These are phyloP conservation scores for Aspergillus bridgeri DNA, from an alignment of 495 filamentous ascomycete genomes.

Conservation along the genomic window DNA sequence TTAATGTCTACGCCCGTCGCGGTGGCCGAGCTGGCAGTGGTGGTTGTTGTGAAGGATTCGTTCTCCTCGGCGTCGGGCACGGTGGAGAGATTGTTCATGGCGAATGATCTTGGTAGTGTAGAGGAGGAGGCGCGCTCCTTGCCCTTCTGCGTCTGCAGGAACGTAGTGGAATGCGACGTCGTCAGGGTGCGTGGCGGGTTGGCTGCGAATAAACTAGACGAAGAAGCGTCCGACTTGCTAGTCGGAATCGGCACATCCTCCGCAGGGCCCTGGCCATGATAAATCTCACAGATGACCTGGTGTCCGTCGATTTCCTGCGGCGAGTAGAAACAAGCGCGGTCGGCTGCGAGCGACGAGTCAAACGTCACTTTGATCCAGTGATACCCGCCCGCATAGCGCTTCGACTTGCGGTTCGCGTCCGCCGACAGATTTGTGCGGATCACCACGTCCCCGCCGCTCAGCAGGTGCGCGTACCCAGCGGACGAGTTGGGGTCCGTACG, in stretches of 20 bases:
- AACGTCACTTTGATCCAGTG: conserved; percentile 95
- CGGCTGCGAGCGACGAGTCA: conserved; percentile 74
- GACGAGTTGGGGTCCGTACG: conserved; percentile 53
- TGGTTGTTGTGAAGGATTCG: conserved; percentile 34
- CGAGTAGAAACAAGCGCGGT: conserved; percentile 68
- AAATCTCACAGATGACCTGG: conserved; percentile 73
- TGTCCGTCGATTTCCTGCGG: conserved; percentile 76
- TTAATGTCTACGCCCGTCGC: conserved; percentile 47
- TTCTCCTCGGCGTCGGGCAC: conserved; percentile 30
- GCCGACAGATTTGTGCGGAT: conserved; percentile 58
- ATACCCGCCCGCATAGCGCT: conserved; percentile 69
- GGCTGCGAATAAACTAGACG: conserved; percentile 29
- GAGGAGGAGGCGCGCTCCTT: conserved; percentile 28
- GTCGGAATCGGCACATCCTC: conserved; percentile 59
- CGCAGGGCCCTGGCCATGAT: conserved; percentile 64
- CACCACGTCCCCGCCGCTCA: conserved; percentile 59
- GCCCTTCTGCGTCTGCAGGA: conserved; percentile 28
- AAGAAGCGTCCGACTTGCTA: conserved; percentile 15
- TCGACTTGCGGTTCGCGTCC: conserved; percentile 70
- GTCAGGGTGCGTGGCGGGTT: conserved; percentile 34
- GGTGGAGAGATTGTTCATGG: conserved; percentile 38
- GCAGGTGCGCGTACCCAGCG: conserved; percentile 55
- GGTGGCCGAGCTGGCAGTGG: conserved; percentile 59
- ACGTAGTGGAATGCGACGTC: conserved; percentile 36
- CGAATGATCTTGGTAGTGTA: conserved; percentile 48